These are phyloP conservation scores for Zizania latifolia DNA, from an alignment of 176 grass and related monocot genomes.

Conservation along the genomic window DNA sequence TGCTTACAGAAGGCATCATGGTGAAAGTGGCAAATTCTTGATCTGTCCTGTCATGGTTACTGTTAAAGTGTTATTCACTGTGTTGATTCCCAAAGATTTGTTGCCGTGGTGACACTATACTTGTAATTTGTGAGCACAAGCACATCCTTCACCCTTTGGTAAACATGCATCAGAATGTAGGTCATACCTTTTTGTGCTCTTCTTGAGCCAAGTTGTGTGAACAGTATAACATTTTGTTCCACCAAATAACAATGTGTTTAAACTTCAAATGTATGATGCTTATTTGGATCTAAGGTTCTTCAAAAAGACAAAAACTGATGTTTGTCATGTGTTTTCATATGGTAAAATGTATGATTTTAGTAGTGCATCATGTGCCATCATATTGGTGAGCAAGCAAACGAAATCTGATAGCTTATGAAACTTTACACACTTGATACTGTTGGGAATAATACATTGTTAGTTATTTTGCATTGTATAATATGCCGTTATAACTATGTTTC, in stretches of 20 bases:
- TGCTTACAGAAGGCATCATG: background rate
- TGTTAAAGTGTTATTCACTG: background rate
- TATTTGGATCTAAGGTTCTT: background rate
- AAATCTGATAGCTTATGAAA: background rate
- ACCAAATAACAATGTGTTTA: background rate
- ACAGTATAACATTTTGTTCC: background rate
- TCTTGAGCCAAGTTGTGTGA: background rate
- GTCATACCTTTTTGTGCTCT: background rate
- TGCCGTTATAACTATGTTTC: conserved; percentile 2
- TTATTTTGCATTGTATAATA: background rate
- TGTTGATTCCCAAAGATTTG: background rate
- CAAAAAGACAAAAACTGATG: background rate
- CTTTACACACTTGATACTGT: background rate
- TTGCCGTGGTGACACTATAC: background rate
- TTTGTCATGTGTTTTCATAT: background rate
- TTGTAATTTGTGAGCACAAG: background rate
- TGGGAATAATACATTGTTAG: background rate
- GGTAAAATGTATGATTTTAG: background rate
- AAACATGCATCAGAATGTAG: background rate
- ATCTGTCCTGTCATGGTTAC: background rate
- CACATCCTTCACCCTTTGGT: background rate
- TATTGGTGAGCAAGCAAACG: background rate
- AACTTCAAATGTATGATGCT: background rate
- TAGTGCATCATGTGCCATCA: conserved; percentile 3
- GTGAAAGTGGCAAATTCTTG: background rate